A percentile compares a stretch with the other conserved stretches of the same genome.
Evolutionary conservation across 2,329 filamentous ascomycete species (phyloP).

Genomic region (Fusarium sp.): DNA sequence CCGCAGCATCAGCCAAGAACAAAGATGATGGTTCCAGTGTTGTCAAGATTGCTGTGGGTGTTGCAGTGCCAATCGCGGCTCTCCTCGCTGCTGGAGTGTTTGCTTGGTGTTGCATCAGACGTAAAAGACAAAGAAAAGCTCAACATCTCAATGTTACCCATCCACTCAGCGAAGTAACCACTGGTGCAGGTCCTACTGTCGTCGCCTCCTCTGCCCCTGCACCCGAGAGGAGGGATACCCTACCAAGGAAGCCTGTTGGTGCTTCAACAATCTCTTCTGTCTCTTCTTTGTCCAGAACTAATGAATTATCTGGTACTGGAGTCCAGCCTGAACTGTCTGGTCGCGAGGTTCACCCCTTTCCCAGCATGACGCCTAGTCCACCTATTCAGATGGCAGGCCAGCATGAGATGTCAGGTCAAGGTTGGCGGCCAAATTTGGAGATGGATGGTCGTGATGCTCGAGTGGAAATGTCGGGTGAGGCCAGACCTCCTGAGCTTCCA

Average conservation of each 20-base stretch:
- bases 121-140: conserved; percentile 24
- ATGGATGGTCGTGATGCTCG: conserved; percentile 40
- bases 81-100: conserved; percentile 21
- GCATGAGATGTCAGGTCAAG: conserved; percentile 42
- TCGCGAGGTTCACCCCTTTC: conserved; percentile 31
- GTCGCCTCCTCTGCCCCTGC: neutral
- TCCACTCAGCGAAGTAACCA: conserved; percentile 31
- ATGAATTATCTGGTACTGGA: conserved; percentile 34
- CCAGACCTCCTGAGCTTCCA: conserved; percentile 34
- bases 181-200: neutral
- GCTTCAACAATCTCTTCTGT: conserved; percentile 39
- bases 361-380: conserved; percentile 33
- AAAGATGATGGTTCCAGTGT: conserved; percentile 10
- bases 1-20: conserved; percentile 26
- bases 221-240: conserved; percentile 26
- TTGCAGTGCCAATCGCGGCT: conserved; percentile 34
- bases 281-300: conserved; percentile 38
- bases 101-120: conserved; percentile 33
- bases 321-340: conserved; percentile 37
- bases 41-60: conserved; percentile 43
- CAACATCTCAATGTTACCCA: conserved; percentile 3
- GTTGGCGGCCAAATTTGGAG: conserved; percentile 36
- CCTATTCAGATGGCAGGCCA: conserved; percentile 39
- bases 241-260: conserved; percentile 38
- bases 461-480: conserved; percentile 38